Evolutionary conservation across 805 yeast genomes (phyloP).

Genomic region (Hanseniaspora meyeri): DNA sequence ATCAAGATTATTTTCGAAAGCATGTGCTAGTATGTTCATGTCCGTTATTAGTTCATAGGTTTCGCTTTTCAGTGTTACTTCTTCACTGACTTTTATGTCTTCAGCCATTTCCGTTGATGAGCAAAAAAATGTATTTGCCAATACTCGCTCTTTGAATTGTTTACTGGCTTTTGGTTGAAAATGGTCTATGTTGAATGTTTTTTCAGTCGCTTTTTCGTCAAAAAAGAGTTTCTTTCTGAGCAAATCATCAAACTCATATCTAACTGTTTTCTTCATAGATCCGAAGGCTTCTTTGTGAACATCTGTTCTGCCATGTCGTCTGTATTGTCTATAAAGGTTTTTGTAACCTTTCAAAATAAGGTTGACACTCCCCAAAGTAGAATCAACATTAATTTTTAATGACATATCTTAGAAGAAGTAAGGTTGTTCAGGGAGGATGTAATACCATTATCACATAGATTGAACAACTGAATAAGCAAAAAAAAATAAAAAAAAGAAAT

Average conservation of each 20-base stretch:
- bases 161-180: neutral
- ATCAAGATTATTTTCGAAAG: neutral
- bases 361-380: neutral
- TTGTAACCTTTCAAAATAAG: neutral
- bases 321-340: neutral
- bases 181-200: neutral
- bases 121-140: neutral
- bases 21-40: neutral
- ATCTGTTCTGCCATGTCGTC: neutral
- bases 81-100: neutral
- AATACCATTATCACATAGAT: neutral
- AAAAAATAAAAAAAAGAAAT: neutral
- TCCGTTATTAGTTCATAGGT: constrained; percentile 1
- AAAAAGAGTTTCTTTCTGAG: neutral
- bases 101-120: neutral
- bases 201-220: neutral
- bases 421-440: neutral
- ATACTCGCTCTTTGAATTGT: neutral
- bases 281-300: neutral
- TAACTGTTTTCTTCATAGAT: neutral
- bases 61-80: neutral
- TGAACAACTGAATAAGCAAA: neutral
- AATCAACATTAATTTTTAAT: neutral
- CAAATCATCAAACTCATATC: neutral
- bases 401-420: neutral